Evolutionary conservation across 306 rosid species (phyloP).

Genomic region (Lablab purpureus): DNA sequence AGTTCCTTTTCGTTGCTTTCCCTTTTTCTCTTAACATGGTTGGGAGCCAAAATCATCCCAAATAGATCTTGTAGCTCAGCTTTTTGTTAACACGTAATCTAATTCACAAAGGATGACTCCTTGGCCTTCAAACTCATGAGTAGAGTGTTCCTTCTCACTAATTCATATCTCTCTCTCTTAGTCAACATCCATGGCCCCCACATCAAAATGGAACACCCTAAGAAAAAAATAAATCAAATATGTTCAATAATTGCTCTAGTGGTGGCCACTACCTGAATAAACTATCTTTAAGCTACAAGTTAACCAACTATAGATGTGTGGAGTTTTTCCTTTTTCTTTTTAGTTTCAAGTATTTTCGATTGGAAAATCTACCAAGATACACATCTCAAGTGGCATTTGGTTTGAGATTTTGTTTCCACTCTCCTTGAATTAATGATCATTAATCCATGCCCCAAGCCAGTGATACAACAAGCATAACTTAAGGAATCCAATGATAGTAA

Average conservation of each 20-base stretch:
- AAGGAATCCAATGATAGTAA: slow-evolving; percentile 65
- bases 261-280: slow-evolving; percentile 77
- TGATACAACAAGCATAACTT: slow-evolving; percentile 35
- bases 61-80: slow-evolving; percentile 67
- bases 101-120: slow-evolving; percentile 55
- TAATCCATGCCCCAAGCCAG: slow-evolving; percentile 28
- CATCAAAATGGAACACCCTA: slow-evolving; percentile 63
- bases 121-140: slow-evolving; percentile 75
- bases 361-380: slow-evolving; percentile 33
- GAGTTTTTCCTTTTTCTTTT: background rate
- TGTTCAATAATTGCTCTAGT: slow-evolving; percentile 61
- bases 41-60: slow-evolving; percentile 70
- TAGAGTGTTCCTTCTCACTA: slow-evolving; percentile 54
- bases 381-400: background rate
- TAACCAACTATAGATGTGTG: slow-evolving; percentile 12
- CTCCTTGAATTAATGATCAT: slow-evolving; percentile 29
- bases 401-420: slow-evolving; percentile 31
- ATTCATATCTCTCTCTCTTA: slow-evolving; percentile 43
- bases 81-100: slow-evolving; percentile 77
- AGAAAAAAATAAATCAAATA: slow-evolving; percentile 55
- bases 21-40: slow-evolving; percentile 45
- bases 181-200: slow-evolving; percentile 63
- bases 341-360: background rate
- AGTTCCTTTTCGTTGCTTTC: slow-evolving; percentile 41
- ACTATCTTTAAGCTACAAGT: slow-evolving; percentile 26